These are phyloP conservation scores for Phytopythium mirpurense DNA, from an alignment of 352 stramenopile species.

Conservation along the genomic window DNA sequence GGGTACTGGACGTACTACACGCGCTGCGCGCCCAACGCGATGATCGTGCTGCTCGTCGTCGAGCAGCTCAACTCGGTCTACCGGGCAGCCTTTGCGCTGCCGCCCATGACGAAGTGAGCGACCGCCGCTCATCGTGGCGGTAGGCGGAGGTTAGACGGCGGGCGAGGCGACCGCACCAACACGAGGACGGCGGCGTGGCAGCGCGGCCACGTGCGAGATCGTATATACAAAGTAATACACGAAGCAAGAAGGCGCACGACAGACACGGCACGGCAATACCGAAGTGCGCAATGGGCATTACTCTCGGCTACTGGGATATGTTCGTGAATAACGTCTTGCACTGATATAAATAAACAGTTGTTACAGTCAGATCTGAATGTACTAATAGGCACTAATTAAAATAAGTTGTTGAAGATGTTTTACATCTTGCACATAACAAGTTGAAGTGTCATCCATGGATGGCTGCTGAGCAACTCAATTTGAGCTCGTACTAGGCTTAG, in stretches of 20 bases:
- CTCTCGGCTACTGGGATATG: too few relatives aligned
- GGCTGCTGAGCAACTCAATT: too few relatives aligned
- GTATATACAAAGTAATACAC: conserved; percentile 5
- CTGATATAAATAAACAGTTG: neutral
- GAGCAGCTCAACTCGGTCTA: conserved; percentile 92
- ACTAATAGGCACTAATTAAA: neutral
- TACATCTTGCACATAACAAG: too few relatives aligned
- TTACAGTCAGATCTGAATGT: neutral
- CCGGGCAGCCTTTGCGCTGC: conserved; percentile 50
- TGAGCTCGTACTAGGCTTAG: too few relatives aligned
- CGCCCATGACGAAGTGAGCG: conserved; percentile 13
- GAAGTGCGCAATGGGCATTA: too few relatives aligned
- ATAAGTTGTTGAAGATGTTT: conserved; percentile 1
- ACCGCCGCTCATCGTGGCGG: too few relatives aligned
- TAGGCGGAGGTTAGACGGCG: conserved; percentile 3
- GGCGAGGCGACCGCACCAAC: neutral
- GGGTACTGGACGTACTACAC: conserved; percentile 99
- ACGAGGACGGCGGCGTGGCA: neutral
- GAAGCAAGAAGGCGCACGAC: neutral
- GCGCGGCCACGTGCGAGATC: neutral
- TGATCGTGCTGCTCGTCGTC: conserved; percentile 99
- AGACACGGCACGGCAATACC: too few relatives aligned
- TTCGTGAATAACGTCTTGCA: neutral
- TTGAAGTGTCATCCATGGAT: too few relatives aligned
- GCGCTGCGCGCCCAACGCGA: conserved; percentile 98